phyloP scores from a whole-genome alignment of 768 basidiomycete species.

The Termitomyces titanicus region DNA sequence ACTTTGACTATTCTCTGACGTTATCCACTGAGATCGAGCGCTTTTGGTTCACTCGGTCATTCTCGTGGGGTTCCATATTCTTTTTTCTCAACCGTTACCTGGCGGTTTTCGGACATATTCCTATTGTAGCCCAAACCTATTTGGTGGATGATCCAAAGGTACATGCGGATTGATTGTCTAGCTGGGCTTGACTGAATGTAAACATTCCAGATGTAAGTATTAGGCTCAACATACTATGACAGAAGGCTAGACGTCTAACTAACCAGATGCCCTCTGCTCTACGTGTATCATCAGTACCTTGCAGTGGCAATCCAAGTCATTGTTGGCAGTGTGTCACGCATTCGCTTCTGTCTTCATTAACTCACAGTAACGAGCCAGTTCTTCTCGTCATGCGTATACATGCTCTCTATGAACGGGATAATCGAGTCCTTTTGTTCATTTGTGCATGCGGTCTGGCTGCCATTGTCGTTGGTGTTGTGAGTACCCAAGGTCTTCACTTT shows the following conservation, averaged over 20 bases:
- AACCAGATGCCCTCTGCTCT: constrained; percentile 21
- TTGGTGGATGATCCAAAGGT: constrained; percentile 25
- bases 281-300: constrained; percentile 25
- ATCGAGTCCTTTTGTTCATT: constrained; percentile 23
- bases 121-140: constrained; percentile 31
- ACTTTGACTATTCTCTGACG: constrained; percentile 50
- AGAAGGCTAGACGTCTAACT: background rate
- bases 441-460: constrained; percentile 21
- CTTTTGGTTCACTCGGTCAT: constrained; percentile 35
- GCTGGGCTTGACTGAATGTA: background rate
- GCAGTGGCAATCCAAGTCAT: constrained; percentile 31
- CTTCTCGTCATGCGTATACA: constrained; percentile 35
- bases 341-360: background rate
- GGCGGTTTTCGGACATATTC: constrained; percentile 33
- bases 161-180: background rate
- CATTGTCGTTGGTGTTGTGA: constrained; percentile 25
- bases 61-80: constrained; percentile 32
- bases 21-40: constrained; percentile 37
- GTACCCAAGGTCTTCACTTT: background rate
- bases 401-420: constrained; percentile 34
- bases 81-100: constrained; percentile 46
- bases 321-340: constrained; percentile 26
- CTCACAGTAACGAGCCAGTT: background rate
- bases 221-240: background rate
- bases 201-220: background rate